Conservation (phyloP, 192 early-diverging fungal genomes). For the Podila minutissima region DNA sequence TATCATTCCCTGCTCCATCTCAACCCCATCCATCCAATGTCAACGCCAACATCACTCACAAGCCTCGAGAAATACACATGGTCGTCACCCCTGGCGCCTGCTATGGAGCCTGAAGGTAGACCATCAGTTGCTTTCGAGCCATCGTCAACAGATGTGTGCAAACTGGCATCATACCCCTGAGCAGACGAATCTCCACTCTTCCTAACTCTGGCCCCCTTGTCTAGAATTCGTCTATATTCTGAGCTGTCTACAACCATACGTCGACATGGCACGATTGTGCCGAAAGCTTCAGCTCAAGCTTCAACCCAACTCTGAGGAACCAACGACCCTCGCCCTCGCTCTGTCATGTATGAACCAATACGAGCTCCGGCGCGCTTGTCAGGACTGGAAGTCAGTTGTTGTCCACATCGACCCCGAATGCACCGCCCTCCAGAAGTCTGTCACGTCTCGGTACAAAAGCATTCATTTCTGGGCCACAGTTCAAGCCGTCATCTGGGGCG, state of each 20-base stretch:
- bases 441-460: conserved; percentile 9
- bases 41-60: conserved; percentile 37
- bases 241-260: conserved; percentile 37
- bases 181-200: neutral
- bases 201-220: neutral
- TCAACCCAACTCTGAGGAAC: neutral
- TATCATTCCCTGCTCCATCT: neutral
- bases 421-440: conserved; percentile 35
- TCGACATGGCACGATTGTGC: conserved; percentile 44
- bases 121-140: neutral
- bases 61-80: conserved; percentile 38
- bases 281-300: conserved; percentile 6
- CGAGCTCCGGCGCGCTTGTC: conserved; percentile 35
- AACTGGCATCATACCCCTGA: neutral
- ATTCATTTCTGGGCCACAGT: conserved; percentile 28
- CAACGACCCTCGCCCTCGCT: conserved; percentile 17
- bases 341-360: conserved; percentile 52
- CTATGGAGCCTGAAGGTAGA: conserved; percentile 49
- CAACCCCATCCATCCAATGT: neutral
- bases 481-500: conserved; percentile 28
- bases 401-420: conserved; percentile 50
- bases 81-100: conserved; percentile 34
- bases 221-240: conserved; percentile 49
- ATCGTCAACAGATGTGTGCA: neutral
- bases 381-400: conserved; percentile 43